Evolutionary conservation across 345 rosid genomes (phyloP).

Genomic region (Heritiera littoralis): DNA sequence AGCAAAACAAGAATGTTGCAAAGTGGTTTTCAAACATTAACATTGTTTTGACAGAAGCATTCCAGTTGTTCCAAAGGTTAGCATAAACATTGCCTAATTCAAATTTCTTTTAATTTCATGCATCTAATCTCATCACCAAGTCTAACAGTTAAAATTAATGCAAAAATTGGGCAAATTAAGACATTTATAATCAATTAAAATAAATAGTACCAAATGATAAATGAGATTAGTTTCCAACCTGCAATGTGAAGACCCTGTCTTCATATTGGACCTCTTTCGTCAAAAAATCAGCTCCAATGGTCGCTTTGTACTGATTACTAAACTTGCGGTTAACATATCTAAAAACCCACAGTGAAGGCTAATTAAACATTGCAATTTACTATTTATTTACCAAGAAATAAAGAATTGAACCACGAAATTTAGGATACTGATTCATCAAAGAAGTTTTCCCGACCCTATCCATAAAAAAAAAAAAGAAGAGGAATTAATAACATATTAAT

Average conservation of each 20-base stretch:
- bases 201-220: background rate
- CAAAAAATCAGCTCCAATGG: conserved; percentile 68
- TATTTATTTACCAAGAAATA: background rate
- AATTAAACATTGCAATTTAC: background rate
- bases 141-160: background rate
- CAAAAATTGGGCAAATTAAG: background rate
- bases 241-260: conserved; percentile 33
- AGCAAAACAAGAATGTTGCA: background rate
- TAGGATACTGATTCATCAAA: conserved; percentile 69
- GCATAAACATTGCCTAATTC: background rate
- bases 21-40: background rate
- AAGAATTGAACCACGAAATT: conserved; percentile 18
- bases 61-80: background rate
- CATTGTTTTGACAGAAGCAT: background rate
- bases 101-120: background rate
- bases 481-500: background rate
- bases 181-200: background rate
- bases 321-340: conserved; percentile 66
- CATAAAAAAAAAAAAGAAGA: background rate
- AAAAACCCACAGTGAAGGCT: conserved; percentile 21
- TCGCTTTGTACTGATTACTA: conserved; percentile 67
- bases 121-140: background rate
- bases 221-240: conserved; percentile 23
- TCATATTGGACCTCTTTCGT: conserved; percentile 62
- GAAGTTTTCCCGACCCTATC: conserved; percentile 71